Conservation (phyloP, 2,329 filamentous ascomycete species). For the Pestalotiopsis sp. region DNA sequence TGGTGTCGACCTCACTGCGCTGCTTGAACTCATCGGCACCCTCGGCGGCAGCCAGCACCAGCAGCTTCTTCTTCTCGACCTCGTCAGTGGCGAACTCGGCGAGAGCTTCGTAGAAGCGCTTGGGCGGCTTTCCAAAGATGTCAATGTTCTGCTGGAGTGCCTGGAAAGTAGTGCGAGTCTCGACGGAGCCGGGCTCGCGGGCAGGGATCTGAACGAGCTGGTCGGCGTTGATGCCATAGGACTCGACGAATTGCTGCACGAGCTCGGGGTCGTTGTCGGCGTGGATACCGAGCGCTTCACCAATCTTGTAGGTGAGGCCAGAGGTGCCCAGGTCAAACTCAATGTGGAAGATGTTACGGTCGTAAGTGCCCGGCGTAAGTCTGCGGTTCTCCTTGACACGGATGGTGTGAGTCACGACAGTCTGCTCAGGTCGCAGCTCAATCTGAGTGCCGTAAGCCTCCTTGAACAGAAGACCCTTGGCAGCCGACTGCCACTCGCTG, state of each 20-base stretch:
- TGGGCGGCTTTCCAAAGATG: conserved; percentile 94
- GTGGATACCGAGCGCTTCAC: conserved; percentile 94
- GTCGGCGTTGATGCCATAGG: conserved; percentile 81
- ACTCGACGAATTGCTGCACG: conserved; percentile 83
- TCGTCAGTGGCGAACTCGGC: conserved; percentile 84
- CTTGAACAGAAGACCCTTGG: conserved; percentile 90
- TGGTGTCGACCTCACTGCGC: conserved; percentile 85
- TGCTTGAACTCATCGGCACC: conserved; percentile 91
- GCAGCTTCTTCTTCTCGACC: conserved; percentile 78
- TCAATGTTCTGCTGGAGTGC: conserved; percentile 90
- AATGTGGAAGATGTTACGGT: conserved; percentile 99
- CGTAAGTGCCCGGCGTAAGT: conserved; percentile 84
- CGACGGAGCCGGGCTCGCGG: conserved; percentile 76
- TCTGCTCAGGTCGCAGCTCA: conserved; percentile 80
- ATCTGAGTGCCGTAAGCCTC: conserved; percentile 82
- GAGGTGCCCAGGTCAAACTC: conserved; percentile 95
- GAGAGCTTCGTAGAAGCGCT: conserved; percentile 95
- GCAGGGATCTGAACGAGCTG: conserved; percentile 91
- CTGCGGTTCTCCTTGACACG: conserved; percentile 94
- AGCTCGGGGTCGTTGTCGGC: conserved; percentile 85
- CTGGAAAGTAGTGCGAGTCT: conserved; percentile 92
- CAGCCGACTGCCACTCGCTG: conserved; percentile 79
- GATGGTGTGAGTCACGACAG: conserved; percentile 84
- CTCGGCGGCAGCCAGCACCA: conserved; percentile 74
- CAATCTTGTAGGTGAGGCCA: conserved; percentile 93